Evolutionary conservation across 2,329 filamentous ascomycete species (phyloP).

Genomic region (Penicillium sp.): DNA sequence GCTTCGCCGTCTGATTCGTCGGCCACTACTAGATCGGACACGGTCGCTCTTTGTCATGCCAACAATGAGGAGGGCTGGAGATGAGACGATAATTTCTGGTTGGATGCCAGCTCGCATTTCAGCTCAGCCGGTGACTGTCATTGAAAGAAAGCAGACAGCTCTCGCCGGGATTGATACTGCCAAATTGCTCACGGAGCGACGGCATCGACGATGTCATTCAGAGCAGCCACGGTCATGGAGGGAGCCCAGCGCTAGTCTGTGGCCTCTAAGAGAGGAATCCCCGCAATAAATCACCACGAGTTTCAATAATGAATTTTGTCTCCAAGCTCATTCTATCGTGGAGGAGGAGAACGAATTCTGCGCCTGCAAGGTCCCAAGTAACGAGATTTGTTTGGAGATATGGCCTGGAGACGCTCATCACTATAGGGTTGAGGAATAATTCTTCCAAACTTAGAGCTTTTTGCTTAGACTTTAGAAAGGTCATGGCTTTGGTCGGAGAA

Average conservation of each 20-base stretch:
- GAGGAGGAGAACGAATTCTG: neutral
- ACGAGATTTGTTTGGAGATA: no score
- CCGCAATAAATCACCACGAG: neutral
- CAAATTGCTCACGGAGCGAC: slow-evolving; percentile 29
- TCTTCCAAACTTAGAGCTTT: no score
- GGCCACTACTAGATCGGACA: slow-evolving; percentile 41
- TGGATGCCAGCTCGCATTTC: slow-evolving; percentile 26
- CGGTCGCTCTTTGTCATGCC: slow-evolving; percentile 41
- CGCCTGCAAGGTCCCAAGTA: no score
- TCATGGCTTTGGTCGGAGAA: no score
- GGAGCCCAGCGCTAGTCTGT: slow-evolving; percentile 43
- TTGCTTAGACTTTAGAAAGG: no score
- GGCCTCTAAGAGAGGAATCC: slow-evolving; percentile 44
- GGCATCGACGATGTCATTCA: slow-evolving; percentile 46
- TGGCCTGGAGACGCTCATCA: neutral
- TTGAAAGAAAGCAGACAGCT: neutral
- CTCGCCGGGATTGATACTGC: slow-evolving; percentile 15
- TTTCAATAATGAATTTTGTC: neutral
- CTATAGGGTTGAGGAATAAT: neutral
- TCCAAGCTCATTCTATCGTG: neutral
- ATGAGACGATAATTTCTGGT: slow-evolving; percentile 30
- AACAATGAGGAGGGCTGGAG: slow-evolving; percentile 28
- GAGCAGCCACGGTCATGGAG: slow-evolving; percentile 48
- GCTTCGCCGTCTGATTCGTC: slow-evolving; percentile 38
- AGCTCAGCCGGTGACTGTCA: slow-evolving; percentile 13